Percentiles rank a stretch among this genome's conserved stretches.
phyloP scores from a whole-genome alignment of 768 basidiomycete species.

The Chlorophyllum brunneum region DNA sequence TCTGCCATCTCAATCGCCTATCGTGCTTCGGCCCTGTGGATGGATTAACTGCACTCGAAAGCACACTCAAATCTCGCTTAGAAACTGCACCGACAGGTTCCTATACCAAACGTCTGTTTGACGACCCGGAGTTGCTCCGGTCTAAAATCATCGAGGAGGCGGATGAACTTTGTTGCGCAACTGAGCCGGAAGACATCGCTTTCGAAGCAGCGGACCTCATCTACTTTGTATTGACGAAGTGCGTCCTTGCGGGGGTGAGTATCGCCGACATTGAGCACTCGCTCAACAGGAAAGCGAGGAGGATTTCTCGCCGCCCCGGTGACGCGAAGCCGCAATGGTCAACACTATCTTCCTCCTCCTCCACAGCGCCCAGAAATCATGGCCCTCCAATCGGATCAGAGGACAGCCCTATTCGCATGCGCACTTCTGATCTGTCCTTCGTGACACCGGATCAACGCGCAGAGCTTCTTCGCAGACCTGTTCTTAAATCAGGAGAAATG shows the following conservation, averaged over 20 bases:
- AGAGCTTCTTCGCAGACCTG: slow-evolving; percentile 80
- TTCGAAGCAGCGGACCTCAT: slow-evolving; percentile 95
- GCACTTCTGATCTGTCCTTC: slow-evolving; percentile 56
- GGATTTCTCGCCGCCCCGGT: slow-evolving; percentile 82
- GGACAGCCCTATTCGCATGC: slow-evolving; percentile 69
- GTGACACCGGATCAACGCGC: slow-evolving; percentile 50
- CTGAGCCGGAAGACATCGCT: slow-evolving; percentile 76
- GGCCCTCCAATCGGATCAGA: slow-evolving; percentile 18
- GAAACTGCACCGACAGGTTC: slow-evolving; percentile 82
- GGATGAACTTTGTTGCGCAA: slow-evolving; percentile 87
- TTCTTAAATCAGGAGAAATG: slow-evolving; percentile 85
- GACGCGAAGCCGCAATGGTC: slow-evolving; percentile 88
- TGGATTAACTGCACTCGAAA: slow-evolving; percentile 82
- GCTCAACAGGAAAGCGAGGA: slow-evolving; percentile 81
- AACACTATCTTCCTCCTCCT: slow-evolving; percentile 16
- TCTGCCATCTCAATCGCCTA: slow-evolving; percentile 85
- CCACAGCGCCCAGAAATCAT: slow-evolving; percentile 13
- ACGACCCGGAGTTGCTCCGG: slow-evolving; percentile 72
- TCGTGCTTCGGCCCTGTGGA: slow-evolving; percentile 85
- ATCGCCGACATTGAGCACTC: slow-evolving; percentile 81
- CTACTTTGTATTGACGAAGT: slow-evolving; percentile 88
- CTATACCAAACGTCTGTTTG: slow-evolving; percentile 86
- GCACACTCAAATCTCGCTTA: slow-evolving; percentile 68
- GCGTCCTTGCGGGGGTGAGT: slow-evolving; percentile 76
- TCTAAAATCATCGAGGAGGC: slow-evolving; percentile 99